A percentile compares a stretch with the other conserved stretches of the same genome.
phyloP scores from a whole-genome alignment of 1,139 yeast species.

The Magnusiomyces tetraspermus region DNA sequence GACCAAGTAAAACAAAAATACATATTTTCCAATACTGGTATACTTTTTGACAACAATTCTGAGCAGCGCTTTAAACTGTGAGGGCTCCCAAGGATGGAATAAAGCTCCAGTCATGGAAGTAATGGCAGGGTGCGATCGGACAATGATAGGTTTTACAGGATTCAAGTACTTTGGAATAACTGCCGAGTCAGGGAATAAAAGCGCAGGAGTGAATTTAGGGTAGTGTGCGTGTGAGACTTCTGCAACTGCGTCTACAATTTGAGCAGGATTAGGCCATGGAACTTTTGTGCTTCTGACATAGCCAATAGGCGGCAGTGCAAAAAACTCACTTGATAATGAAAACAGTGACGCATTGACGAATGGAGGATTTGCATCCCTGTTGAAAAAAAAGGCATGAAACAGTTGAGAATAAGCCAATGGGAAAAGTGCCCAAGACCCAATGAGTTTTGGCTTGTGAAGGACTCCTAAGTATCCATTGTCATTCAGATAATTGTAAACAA shows the following conservation, averaged over 20 bases:
- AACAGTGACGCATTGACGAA: slow-evolving; percentile 27
- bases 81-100: slow-evolving; percentile 31
- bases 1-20: slow-evolving; percentile 27
- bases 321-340: slow-evolving; percentile 27
- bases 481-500: slow-evolving; percentile 30
- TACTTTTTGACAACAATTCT: slow-evolving; percentile 25
- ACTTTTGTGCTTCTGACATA: slow-evolving; percentile 21
- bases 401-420: slow-evolving; percentile 37
- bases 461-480: slow-evolving; percentile 29
- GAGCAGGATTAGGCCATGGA: slow-evolving; percentile 30
- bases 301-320: slow-evolving; percentile 27
- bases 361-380: slow-evolving; percentile 32
- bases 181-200: slow-evolving; percentile 26
- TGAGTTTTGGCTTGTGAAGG: slow-evolving; percentile 28
- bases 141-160: slow-evolving; percentile 27
- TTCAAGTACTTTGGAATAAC: slow-evolving; percentile 24
- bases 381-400: slow-evolving; percentile 30
- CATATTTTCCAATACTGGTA: slow-evolving; percentile 25
- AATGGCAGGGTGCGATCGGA: slow-evolving; percentile 34
- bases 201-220: slow-evolving; percentile 33
- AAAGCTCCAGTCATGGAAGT: slow-evolving; percentile 32
- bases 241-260: slow-evolving; percentile 29
- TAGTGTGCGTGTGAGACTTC: slow-evolving; percentile 27
- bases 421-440: slow-evolving; percentile 36
- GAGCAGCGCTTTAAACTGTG: slow-evolving; percentile 25